Conservation (phyloP, 2,329 filamentous ascomycete species). For the Coniochaeta hoffmannii region DNA sequence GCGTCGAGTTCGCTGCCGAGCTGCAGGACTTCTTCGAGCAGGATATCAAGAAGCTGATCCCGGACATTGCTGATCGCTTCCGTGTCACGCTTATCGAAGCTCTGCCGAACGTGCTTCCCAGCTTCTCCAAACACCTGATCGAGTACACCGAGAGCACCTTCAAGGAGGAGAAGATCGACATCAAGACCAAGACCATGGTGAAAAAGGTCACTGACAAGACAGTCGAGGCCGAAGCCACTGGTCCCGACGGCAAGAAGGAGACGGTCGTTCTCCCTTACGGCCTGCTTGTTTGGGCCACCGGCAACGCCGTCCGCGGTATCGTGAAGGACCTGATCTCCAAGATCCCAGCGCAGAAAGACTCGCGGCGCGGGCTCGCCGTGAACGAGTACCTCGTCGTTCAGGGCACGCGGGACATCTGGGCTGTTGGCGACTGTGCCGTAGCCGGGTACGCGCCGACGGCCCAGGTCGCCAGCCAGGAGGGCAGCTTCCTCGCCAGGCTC, state of each 20-base stretch:
- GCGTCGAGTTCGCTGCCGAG: conserved; percentile 97
- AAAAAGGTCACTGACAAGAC: conserved; percentile 91
- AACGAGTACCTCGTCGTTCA: conserved; percentile 99
- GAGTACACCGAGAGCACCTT: conserved; percentile 99
- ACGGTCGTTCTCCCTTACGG: conserved; percentile 82
- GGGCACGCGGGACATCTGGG: conserved; percentile 95
- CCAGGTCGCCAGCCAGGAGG: conserved; percentile 93
- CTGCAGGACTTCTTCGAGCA: conserved; percentile 98
- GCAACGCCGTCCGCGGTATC: conserved; percentile 84
- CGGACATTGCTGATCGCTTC: conserved; percentile 91
- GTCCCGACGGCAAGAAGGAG: conserved; percentile 78
- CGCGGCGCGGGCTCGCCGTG: conserved; percentile 86
- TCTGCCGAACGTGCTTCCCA: conserved; percentile 90
- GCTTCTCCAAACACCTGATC: conserved; percentile 98
- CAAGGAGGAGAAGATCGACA: conserved; percentile 96
- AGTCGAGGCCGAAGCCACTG: conserved; percentile 81
- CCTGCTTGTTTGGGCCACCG: conserved; percentile 95
- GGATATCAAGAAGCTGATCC: conserved; percentile 96
- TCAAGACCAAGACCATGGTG: conserved; percentile 98
- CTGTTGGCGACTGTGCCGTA: conserved; percentile 92
- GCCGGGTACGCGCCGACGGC: conserved; percentile 97
- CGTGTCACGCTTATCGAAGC: conserved; percentile 96
- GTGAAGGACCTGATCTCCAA: conserved; percentile 87
- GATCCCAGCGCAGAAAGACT: conserved; percentile 92
- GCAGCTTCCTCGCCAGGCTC: conserved; percentile 84